These are phyloP conservation scores for Boletus fagicola DNA, from an alignment of 768 basidiomycete species.

Conservation along the genomic window DNA sequence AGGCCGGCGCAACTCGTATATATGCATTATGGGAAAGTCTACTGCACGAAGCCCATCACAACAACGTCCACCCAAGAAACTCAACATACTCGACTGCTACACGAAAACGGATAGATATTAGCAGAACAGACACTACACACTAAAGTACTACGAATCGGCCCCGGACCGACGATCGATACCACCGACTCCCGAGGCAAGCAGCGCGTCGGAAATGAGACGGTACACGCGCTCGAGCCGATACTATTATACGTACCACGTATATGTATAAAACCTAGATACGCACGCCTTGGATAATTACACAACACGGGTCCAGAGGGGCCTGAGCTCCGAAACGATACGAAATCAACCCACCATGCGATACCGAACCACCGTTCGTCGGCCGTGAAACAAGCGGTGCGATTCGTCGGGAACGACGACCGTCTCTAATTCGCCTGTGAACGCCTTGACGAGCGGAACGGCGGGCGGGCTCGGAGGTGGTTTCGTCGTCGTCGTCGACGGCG, in stretches of 20 bases:
- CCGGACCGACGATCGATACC: too few species aligned
- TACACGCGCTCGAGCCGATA: background rate
- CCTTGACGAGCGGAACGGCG: constrained; percentile 31
- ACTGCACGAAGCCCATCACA: background rate
- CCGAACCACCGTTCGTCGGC: constrained; percentile 52
- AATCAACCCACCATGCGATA: constrained; percentile 44
- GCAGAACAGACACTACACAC: background rate
- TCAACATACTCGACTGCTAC: too few species aligned
- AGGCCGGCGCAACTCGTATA: too few species aligned
- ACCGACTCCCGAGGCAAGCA: background rate
- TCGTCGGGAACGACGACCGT: constrained; percentile 51
- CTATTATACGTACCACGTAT: background rate
- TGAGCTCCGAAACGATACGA: background rate
- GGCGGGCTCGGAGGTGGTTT: background rate
- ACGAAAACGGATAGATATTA: background rate
- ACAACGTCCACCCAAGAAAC: background rate
- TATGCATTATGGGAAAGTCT: too few species aligned
- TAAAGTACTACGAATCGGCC: background rate
- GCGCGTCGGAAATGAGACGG: background rate
- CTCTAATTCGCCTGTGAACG: constrained; percentile 56
- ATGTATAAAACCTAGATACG: background rate
- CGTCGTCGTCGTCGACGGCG: too few species aligned
- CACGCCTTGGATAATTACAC: background rate
- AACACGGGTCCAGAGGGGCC: too few species aligned
- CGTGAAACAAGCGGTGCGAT: constrained; percentile 52